phyloP scores from a whole-genome alignment of 345 rosid genomes.

The Dipteronia dyeriana region DNA sequence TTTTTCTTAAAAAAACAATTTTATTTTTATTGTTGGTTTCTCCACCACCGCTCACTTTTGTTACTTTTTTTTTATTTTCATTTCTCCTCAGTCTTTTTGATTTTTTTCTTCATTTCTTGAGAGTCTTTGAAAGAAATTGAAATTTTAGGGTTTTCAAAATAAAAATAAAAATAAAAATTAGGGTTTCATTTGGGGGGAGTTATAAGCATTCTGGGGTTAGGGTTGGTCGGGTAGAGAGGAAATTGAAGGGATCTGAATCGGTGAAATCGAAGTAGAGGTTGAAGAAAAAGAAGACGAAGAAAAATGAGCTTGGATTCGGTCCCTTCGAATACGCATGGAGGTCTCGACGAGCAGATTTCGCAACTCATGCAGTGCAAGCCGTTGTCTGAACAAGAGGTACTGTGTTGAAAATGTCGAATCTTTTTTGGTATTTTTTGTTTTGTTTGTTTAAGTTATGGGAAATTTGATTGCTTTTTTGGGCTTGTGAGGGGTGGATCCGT shows the following conservation, averaged over 20 bases:
- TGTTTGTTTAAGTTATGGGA: neutral
- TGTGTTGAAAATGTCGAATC: neutral
- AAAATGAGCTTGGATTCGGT: constrained; percentile 49
- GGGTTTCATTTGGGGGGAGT: constrained; percentile 18
- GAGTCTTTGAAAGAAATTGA: neutral
- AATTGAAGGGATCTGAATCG: constrained; percentile 32
- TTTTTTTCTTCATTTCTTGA: neutral
- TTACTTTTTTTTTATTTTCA: neutral
- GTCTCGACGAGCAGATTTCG: constrained; percentile 55
- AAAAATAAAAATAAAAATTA: neutral
- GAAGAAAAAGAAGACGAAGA: constrained; percentile 10
- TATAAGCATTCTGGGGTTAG: constrained; percentile 16
- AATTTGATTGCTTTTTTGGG: neutral
- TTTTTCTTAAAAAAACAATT: too few relatives aligned
- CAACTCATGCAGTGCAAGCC: constrained; percentile 73
- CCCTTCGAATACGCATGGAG: constrained; percentile 46
- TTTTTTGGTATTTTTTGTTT: neutral
- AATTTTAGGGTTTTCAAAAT: neutral
- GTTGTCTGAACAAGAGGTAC: constrained; percentile 54
- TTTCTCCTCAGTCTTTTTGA: neutral
- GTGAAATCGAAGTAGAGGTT: neutral
- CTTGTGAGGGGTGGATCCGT: constrained; percentile 1
- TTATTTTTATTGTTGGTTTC: constrained; percentile 23
- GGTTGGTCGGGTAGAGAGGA: neutral
- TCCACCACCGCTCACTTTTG: constrained; percentile 23